phyloP scores from a whole-genome alignment of 192 early-diverging fungal species.

The Rhizophagus sp. region DNA sequence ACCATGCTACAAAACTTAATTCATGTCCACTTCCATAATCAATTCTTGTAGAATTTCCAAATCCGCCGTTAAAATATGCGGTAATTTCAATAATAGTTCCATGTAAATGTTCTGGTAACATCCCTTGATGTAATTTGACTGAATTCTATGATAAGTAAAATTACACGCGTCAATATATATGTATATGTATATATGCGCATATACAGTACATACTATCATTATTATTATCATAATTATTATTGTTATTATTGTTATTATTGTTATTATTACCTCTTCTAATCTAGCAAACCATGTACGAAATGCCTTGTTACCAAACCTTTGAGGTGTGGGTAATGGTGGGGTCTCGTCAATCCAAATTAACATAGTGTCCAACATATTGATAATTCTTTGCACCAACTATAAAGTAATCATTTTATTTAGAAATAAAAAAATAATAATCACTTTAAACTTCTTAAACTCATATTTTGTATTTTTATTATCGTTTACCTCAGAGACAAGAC shows the following conservation, averaged over 20 bases:
- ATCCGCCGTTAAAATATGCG: conserved; percentile 69
- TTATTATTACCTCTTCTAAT: conserved; percentile 46
- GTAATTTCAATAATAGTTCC: conserved; percentile 67
- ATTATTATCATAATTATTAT: neutral
- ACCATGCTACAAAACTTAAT: conserved; percentile 82
- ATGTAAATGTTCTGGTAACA: conserved; percentile 41
- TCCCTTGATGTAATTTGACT: conserved; percentile 33
- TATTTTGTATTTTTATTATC: neutral
- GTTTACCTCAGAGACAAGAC: conserved; percentile 58
- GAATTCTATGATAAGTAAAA: conserved; percentile 35
- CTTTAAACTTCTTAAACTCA: neutral
- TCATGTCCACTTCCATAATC: conserved; percentile 99
- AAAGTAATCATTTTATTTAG: neutral
- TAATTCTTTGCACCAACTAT: conserved; percentile 48
- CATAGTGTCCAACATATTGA: conserved; percentile 66
- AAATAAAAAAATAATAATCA: neutral
- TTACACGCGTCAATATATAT: too few relatives aligned
- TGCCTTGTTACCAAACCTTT: conserved; percentile 91
- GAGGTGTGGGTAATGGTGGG: conserved; percentile 70
- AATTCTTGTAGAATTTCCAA: conserved; percentile 89
- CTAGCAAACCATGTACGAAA: conserved; percentile 79
- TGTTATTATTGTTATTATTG: too few relatives aligned
- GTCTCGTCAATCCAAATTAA: conserved; percentile 73
- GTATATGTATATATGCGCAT: too few relatives aligned
- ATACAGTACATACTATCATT: neutral